These are phyloP conservation scores for Populus hybrid DNA, from an alignment of 441 rosid genomes.

Conservation along the genomic window DNA sequence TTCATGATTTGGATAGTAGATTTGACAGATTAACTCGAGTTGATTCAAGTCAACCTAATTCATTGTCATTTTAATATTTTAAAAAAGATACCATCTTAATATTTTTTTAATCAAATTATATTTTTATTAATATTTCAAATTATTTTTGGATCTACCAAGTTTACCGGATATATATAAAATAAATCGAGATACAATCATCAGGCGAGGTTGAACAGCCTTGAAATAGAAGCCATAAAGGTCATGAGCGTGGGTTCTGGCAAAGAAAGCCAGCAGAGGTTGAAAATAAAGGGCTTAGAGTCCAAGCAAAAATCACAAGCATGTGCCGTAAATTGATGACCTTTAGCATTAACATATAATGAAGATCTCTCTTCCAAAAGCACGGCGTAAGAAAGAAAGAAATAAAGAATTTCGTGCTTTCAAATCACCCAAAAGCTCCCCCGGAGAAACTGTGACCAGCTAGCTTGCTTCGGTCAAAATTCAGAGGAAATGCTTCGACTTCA, in stretches of 20 bases:
- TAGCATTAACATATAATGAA: not conserved
- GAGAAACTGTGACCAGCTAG: not conserved
- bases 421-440: slow-evolving; percentile 1
- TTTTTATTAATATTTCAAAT: too few relatives aligned
- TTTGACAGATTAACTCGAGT: too few relatives aligned
- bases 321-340: not conserved
- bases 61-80: too few relatives aligned
- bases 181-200: too few relatives aligned
- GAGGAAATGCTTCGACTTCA: not conserved
- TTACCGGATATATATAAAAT: too few relatives aligned
- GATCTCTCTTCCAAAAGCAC: too few relatives aligned
- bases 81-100: too few relatives aligned
- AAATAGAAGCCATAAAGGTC: not conserved
- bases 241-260: not conserved
- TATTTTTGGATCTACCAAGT: too few relatives aligned
- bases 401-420: not conserved
- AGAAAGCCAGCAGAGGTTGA: not conserved
- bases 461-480: not conserved
- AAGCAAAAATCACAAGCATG: slow-evolving; percentile 4
- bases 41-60: too few relatives aligned
- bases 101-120: too few relatives aligned
- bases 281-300: not conserved
- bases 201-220: not conserved
- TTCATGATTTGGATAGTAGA: too few relatives aligned
- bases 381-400: too few relatives aligned